These are phyloP conservation scores for Delphinella strobiligena DNA, from an alignment of 2,329 filamentous ascomycete genomes.

Conservation along the genomic window DNA sequence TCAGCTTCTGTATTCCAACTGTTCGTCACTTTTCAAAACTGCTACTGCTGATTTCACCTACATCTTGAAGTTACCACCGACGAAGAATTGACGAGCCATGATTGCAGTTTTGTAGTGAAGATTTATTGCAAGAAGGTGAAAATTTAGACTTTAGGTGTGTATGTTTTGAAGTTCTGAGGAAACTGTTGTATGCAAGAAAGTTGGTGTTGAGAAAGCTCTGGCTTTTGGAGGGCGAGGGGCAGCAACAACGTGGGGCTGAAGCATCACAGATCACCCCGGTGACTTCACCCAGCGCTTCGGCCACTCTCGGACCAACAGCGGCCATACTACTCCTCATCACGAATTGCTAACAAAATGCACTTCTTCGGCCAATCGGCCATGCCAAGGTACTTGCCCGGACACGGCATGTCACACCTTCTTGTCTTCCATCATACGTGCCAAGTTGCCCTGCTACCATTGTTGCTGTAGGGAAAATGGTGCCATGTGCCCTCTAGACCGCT, in stretches of 20 bases:
- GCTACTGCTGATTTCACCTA: slow-evolving; percentile 22
- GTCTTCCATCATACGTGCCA: too few species aligned
- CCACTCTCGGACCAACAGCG: background rate
- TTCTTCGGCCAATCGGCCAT: background rate
- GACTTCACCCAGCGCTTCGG: slow-evolving; percentile 1
- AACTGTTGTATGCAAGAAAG: background rate
- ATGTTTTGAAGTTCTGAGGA: slow-evolving; percentile 1
- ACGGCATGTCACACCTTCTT: too few species aligned
- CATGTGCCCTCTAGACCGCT: too few species aligned
- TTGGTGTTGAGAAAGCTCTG: background rate
- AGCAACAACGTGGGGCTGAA: slow-evolving; percentile 1
- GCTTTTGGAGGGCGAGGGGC: slow-evolving; percentile 3
- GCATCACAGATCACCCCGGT: background rate
- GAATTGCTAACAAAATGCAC: background rate
- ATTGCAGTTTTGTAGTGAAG: slow-evolving; percentile 12
- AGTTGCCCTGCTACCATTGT: too few species aligned
- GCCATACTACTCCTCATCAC: background rate
- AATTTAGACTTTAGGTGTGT: background rate
- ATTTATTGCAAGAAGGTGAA: background rate
- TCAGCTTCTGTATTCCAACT: slow-evolving; percentile 5
- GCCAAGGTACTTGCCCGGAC: too few species aligned
- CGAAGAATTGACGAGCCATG: slow-evolving; percentile 32
- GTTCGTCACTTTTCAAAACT: background rate
- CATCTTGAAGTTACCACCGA: slow-evolving; percentile 99
- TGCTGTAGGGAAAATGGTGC: too few species aligned